These are phyloP conservation scores for Exophiala xenobiotica DNA, from an alignment of 2,329 filamentous ascomycete species.

Conservation along the genomic window DNA sequence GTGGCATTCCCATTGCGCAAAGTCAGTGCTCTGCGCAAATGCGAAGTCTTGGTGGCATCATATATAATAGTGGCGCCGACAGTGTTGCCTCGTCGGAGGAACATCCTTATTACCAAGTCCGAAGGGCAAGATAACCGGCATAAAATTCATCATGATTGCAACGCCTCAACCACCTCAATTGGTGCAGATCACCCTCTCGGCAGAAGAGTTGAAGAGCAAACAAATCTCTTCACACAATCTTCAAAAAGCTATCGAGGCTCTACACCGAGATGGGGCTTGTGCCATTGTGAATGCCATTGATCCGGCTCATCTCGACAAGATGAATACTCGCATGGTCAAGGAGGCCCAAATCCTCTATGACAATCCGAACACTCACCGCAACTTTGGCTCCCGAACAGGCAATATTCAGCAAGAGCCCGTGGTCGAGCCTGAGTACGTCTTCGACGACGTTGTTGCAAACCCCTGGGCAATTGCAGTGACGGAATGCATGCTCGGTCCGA, in stretches of 20 bases:
- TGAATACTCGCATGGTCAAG: not conserved
- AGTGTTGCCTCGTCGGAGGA: not conserved
- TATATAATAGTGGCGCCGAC: too few relatives aligned
- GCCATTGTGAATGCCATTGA: constrained; percentile 1
- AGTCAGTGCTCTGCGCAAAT: too few relatives aligned
- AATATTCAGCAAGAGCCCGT: constrained; percentile 1
- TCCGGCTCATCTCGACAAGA: not conserved
- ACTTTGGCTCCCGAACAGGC: not conserved
- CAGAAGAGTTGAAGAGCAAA: not conserved
- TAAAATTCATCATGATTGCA: not conserved
- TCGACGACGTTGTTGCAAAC: not conserved
- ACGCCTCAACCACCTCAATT: not conserved
- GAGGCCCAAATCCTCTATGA: not conserved
- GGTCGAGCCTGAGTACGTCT: not conserved
- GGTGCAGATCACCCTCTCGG: constrained; percentile 1
- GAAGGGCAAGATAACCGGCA: not conserved
- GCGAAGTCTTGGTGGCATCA: too few relatives aligned
- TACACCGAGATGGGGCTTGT: not conserved
- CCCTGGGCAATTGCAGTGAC: constrained; percentile 4
- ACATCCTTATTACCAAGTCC: not conserved
- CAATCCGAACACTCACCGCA: not conserved
- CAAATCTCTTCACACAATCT: not conserved
- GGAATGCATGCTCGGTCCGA: constrained; percentile 38
- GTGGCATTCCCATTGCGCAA: too few relatives aligned
- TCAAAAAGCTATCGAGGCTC: not conserved